Conservation (phyloP, 306 rosid genomes). For the Quercus alba region DNA sequence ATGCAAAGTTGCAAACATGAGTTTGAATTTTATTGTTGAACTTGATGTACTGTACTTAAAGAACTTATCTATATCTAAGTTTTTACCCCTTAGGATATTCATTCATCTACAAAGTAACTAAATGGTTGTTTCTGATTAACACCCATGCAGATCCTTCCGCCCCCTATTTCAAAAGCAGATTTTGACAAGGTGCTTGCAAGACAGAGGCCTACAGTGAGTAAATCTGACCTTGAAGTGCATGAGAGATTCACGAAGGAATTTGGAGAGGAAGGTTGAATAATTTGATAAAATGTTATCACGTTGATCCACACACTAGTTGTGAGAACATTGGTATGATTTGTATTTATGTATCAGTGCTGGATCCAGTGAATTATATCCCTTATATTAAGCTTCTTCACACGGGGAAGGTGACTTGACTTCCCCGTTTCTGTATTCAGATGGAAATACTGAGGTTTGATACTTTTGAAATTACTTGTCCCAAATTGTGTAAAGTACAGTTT, state of each 20-base stretch:
- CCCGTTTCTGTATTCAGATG: conserved; percentile 36
- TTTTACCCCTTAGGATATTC: not conserved
- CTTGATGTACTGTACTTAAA: too few relatives aligned
- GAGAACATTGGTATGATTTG: conserved; percentile 35
- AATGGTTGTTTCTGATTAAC: conserved; percentile 22
- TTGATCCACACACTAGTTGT: conserved; percentile 33
- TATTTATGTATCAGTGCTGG: conserved; percentile 38
- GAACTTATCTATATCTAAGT: too few relatives aligned
- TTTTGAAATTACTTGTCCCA: conserved; percentile 32
- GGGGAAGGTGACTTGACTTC: conserved; percentile 41
- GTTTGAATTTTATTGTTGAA: too few relatives aligned
- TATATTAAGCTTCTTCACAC: conserved; percentile 24
- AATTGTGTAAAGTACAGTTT: conserved; percentile 50
- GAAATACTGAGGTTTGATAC: conserved; percentile 30
- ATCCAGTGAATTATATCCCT: conserved; percentile 37
- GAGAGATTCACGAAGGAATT: conserved; percentile 97
- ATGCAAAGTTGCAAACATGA: too few relatives aligned
- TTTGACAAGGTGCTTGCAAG: conserved; percentile 97
- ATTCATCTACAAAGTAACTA: not conserved
- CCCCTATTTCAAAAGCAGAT: conserved; percentile 79
- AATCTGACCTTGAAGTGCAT: conserved; percentile 77
- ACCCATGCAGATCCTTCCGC: conserved; percentile 83
- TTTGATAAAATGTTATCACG: conserved; percentile 31
- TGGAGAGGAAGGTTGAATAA: conserved; percentile 92
- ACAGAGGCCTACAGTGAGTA: conserved; percentile 97